These are phyloP conservation scores for Penicillium sclerotiorum DNA, from an alignment of 2,329 filamentous ascomycete species.

Conservation along the genomic window DNA sequence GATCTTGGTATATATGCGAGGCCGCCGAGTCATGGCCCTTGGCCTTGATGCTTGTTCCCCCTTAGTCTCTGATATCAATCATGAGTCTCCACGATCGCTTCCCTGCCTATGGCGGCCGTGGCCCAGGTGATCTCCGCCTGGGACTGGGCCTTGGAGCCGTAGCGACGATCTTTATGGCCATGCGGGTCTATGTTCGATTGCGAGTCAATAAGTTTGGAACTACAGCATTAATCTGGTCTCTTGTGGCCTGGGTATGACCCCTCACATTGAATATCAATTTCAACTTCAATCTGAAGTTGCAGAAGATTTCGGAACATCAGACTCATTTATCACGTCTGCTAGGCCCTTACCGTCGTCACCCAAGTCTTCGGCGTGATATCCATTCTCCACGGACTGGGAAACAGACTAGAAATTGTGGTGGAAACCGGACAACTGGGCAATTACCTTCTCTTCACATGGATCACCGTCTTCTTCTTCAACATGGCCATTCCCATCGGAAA, in stretches of 20 bases:
- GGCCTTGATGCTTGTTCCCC: neutral
- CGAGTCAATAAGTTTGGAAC: constrained; percentile 25
- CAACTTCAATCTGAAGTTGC: neutral
- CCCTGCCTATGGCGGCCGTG: constrained; percentile 23
- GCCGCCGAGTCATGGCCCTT: neutral
- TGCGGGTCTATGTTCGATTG: constrained; percentile 23
- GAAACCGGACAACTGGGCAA: constrained; percentile 18
- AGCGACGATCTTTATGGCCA: constrained; percentile 21
- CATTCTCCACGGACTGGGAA: constrained; percentile 24
- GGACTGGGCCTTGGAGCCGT: constrained; percentile 18
- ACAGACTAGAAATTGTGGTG: constrained; percentile 14
- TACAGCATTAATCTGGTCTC: constrained; percentile 20
- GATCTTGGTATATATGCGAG: neutral
- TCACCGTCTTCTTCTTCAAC: constrained; percentile 27
- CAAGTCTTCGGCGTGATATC: constrained; percentile 21
- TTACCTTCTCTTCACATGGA: constrained; percentile 24
- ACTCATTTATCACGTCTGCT: neutral
- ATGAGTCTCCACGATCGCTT: constrained; percentile 16
- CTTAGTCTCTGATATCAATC: neutral
- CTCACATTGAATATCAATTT: neutral
- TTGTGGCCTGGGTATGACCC: constrained; percentile 23
- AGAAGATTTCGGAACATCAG: neutral
- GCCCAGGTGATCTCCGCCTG: constrained; percentile 19
- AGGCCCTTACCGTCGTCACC: constrained; percentile 7
- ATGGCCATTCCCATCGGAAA: constrained; percentile 25